phyloP scores from a whole-genome alignment of 495 filamentous ascomycete species.

The Cercophora newfieldiana region DNA sequence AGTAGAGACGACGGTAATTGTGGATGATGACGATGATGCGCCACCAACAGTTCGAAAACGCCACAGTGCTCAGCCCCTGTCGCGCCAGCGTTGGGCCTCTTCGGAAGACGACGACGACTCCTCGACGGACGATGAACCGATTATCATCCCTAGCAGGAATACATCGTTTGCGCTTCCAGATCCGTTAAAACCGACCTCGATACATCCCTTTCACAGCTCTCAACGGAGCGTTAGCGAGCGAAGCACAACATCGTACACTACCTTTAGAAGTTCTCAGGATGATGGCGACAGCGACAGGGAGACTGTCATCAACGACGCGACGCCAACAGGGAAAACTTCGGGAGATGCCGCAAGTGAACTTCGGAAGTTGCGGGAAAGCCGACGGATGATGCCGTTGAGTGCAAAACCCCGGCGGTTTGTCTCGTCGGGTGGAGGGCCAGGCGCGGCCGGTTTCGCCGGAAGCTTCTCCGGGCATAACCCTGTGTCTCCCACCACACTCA shows the following conservation, averaged over 20 bases:
- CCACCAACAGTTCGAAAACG: slow-evolving; percentile 30
- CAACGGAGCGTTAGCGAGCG: slow-evolving; percentile 48
- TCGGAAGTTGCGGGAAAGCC: slow-evolving; percentile 68
- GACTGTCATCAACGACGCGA: slow-evolving; percentile 52
- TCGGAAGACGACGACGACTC: slow-evolving; percentile 51
- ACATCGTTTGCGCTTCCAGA: slow-evolving; percentile 62
- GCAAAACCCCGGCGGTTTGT: slow-evolving; percentile 31
- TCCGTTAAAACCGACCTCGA: slow-evolving; percentile 44
- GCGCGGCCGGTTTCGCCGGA: slow-evolving; percentile 18
- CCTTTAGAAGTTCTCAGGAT: slow-evolving; percentile 37
- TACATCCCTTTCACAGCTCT: slow-evolving; percentile 57
- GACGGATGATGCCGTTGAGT: slow-evolving; percentile 52
- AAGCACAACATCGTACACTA: slow-evolving; percentile 40
- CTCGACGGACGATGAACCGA: slow-evolving; percentile 66
- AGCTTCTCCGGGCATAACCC: slow-evolving; percentile 26
- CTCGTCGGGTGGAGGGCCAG: slow-evolving; percentile 14
- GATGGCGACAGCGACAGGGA: slow-evolving; percentile 57
- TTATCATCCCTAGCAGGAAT: slow-evolving; percentile 63
- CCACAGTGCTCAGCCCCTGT: slow-evolving; percentile 30
- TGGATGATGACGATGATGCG: slow-evolving; percentile 50
- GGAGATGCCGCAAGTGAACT: slow-evolving; percentile 61
- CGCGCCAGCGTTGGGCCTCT: slow-evolving; percentile 37
- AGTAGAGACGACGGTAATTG: slow-evolving; percentile 68
- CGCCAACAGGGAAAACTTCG: slow-evolving; percentile 29
- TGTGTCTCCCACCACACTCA: slow-evolving; percentile 65